These are phyloP conservation scores for Pascua guehoae DNA, from an alignment of 1,284 basidiomycete genomes.

Conservation along the genomic window DNA sequence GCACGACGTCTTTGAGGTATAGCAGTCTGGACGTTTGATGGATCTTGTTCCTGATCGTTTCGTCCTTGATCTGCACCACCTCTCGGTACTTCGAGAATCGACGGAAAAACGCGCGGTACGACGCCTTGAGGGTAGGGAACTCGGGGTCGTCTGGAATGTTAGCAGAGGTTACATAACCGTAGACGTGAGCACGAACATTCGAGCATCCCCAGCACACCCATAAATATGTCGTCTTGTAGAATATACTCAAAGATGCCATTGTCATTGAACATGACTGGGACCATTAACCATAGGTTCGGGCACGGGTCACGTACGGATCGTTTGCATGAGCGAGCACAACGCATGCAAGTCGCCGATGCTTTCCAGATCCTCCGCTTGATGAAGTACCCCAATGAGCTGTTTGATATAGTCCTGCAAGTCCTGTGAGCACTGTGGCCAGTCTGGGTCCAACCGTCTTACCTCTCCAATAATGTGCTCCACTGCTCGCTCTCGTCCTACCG, in stretches of 20 bases:
- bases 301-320: constrained; percentile 70
- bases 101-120: constrained; percentile 87
- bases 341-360: constrained; percentile 82
- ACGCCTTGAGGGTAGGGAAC: constrained; percentile 90
- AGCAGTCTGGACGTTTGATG: constrained; percentile 94
- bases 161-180: background rate
- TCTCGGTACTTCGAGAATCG: constrained; percentile 78
- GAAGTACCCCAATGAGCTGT: constrained; percentile 74
- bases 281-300: background rate
- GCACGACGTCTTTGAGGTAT: constrained; percentile 96
- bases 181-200: constrained; percentile 67
- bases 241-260: constrained; percentile 93
- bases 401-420: constrained; percentile 74
- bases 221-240: constrained; percentile 86
- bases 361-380: constrained; percentile 88
- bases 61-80: constrained; percentile 75
- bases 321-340: constrained; percentile 88
- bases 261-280: constrained; percentile 87
- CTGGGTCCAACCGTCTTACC: constrained; percentile 15
- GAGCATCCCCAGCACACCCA: constrained; percentile 90
- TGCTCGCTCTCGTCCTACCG: constrained; percentile 61
- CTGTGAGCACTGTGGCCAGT: background rate
- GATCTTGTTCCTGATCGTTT: constrained; percentile 74
- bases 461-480: constrained; percentile 65
- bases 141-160: constrained; percentile 82